Evolutionary conservation across 495 filamentous ascomycete genomes (phyloP), one percentile per base, ranked within the genome.

Genomic region (Aspergillus carlsbadensis): DNA sequence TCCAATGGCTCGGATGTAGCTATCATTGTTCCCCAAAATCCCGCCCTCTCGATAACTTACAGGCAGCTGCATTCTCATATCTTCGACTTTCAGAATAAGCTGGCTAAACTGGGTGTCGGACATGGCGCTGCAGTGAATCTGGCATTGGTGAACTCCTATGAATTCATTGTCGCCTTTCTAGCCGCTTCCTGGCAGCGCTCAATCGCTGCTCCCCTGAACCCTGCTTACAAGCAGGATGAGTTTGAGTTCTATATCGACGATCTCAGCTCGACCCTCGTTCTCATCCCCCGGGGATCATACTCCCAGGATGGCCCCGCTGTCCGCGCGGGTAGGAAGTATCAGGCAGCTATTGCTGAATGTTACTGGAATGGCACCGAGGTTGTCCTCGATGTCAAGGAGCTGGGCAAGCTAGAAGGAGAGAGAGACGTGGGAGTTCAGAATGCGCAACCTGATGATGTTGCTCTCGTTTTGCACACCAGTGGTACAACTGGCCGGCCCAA

Each of bases 201-300:
- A 22, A 87, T 91, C 59, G 90, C 89, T 18, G 90, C 89, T 5
- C 90, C 90, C 3, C 75, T 94, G 49, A 92, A 93, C 70, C 83
- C 89, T 18, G 87, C 83, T 24, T 93, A 94, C 73, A 92, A 90
- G 74, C 87, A 92, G 64, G 84, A 85, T 24, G 90, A 93, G 68
- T 92, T 93, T 65, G 89, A 93, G 68, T 92, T 94, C 72, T 94
- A 92, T 68, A 91, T 93, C 60, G 85, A 89, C 34, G 89, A 94
- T 68, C 79, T 94, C 61, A 87, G 81, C 62, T 89, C 88, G 10
- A 86, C 84, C 35, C 71, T 93, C 40, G 81, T 87, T 5, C 76
- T 93, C 37, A 85, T 93, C 10, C 87, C 90, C 4, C 74, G 76
- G 50, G 89, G 87, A 13, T 83, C 87, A 14, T 87, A 84, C 60